Evolutionary conservation across 164 flowering plant genomes (phyloP), one percentile per base, ranked within the genome.

Genomic region (Nymphaea thermarum): DNA sequence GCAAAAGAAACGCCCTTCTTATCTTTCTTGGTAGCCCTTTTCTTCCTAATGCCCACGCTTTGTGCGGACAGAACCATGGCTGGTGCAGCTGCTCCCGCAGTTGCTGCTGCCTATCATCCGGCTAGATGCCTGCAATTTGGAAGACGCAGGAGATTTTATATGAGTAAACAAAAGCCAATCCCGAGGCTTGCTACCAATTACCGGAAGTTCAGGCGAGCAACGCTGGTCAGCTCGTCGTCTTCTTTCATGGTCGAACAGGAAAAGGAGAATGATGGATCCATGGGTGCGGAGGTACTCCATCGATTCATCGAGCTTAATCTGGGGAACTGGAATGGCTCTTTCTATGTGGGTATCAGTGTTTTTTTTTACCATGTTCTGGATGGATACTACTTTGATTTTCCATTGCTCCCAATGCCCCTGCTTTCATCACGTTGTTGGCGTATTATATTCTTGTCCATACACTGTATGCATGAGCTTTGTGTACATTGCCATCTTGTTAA

Each of bases 241-340:
- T 59, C 69, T 16, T 18, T 71, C 18, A 77, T 66, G 43, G 70
- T 64, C 42, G 51, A 41, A 70, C 62, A 62, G 16, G 44, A 71
- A 2, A 60, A 44, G 43, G 65, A 60, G 6, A 71, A 68, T 7
- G 81, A 80, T 2, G 80, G 57, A 36, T 16, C 87, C 7, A 79
- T 86, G 76, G 80, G 85, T 66, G 66, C 84, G n/a, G 90, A 87
- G 43, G 74, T 72, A 44, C 81, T 92, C 43, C 78, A 67, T 57
- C 75, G 86, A 17, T 92, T 92, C 80, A 62, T 90, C 45, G 63
- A 87, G n/a, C 78, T 90, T 66, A 92, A 85, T 67, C 25, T 77
- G 68, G 96, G 98, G 62, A 79, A 75, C 63, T 92, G 98, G 98
- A 79, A 72, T 44, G 96, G 96, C 51, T 74, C 82, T 60, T 85